Base-by-base conservation (phyloP, 768 basidiomycete genomes). In the Pleurotus citrinopileatus region DNA sequence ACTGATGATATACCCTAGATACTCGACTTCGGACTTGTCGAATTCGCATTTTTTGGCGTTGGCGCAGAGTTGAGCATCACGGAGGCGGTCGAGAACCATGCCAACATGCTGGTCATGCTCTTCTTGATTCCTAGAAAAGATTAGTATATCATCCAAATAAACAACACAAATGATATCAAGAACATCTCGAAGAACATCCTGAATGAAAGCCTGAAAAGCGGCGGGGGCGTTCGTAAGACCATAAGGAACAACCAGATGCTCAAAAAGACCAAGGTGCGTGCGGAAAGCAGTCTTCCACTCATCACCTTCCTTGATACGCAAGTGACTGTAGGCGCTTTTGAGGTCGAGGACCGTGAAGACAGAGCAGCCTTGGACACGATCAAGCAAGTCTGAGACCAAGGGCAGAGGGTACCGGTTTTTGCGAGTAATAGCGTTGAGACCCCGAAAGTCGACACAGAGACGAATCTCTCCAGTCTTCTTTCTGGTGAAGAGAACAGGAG, bases 101-200 rank as follows among this genome's bases (percentile, higher is more conserved):
- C 56, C 54, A 36, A 75, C 69, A n/a, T 69, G 67, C 2, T 50
- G 23, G n/a, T 63, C 57, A 46, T 78, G 75, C 20, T 75, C 63
- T n/a, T 66, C 60, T 20, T 55, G 59, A 12, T 58, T 57, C 12
- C 59, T 40, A 32, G 76, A 77, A 54, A 70, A 79, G 23, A 78
- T 73, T 7, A 79, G 65, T 54, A 77, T 74, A 58, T 77, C 67
- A 51, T n/a, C n/a, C 77, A 71, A 1, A 78, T 52, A 60, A 78
- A 80, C 38, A 79, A 70, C 23, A 78, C 65, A 52, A 67, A 68
- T 44, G 64, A 63, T 19, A 71, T 55, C 42, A 72, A n/a, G 73
- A 34, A 34, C 32, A 15, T 34, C 32, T n/a, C 32, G 32, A 34
- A 34, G 32, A 34, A 34, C 32, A 15, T 34, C 32, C 32, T 34